These are phyloP conservation scores for Laburnicola sp. DNA, from an alignment of 2,329 filamentous ascomycete genomes.

Conservation along the genomic window DNA sequence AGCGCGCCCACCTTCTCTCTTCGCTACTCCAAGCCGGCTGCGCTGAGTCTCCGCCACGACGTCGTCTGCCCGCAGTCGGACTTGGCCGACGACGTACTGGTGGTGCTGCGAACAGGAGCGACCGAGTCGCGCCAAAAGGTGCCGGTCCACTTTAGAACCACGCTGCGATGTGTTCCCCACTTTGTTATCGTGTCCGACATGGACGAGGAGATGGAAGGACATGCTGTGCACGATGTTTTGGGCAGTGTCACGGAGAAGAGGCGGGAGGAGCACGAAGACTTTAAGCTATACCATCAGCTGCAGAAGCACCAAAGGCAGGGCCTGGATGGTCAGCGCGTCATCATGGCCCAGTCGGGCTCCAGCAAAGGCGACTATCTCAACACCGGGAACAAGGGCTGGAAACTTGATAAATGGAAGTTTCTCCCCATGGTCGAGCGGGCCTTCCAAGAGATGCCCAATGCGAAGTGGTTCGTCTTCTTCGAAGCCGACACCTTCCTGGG, in stretches of 20 bases:
- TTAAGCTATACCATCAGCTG: slow-evolving; percentile 57
- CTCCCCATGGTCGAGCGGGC: slow-evolving; percentile 59
- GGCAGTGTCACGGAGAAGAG: slow-evolving; percentile 46
- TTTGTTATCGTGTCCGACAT: slow-evolving; percentile 63
- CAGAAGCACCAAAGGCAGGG: slow-evolving; percentile 50
- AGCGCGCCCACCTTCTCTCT: slow-evolving; percentile 35
- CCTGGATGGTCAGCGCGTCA: slow-evolving; percentile 36
- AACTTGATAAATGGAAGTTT: slow-evolving; percentile 63
- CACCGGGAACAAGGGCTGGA: slow-evolving; percentile 52
- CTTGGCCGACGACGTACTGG: slow-evolving; percentile 56
- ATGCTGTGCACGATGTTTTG: slow-evolving; percentile 55
- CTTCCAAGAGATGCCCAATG: slow-evolving; percentile 39
- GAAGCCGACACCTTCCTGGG: slow-evolving; percentile 44
- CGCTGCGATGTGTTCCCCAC: slow-evolving; percentile 59
- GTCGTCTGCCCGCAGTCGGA: slow-evolving; percentile 39
- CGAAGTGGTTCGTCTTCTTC: slow-evolving; percentile 46
- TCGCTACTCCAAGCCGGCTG: slow-evolving; percentile 27
- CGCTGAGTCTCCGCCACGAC: slow-evolving; percentile 18
- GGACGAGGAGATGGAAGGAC: slow-evolving; percentile 56
- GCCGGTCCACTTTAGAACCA: slow-evolving; percentile 60
- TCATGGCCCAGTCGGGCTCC: slow-evolving; percentile 38
- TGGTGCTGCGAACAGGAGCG: slow-evolving; percentile 63
- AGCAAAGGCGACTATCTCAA: slow-evolving; percentile 41
- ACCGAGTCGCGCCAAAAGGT: slow-evolving; percentile 62
- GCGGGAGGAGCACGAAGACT: slow-evolving; percentile 52